Base-by-base conservation (phyloP, 306 rosid species). In the Cicer bijugum region DNA sequence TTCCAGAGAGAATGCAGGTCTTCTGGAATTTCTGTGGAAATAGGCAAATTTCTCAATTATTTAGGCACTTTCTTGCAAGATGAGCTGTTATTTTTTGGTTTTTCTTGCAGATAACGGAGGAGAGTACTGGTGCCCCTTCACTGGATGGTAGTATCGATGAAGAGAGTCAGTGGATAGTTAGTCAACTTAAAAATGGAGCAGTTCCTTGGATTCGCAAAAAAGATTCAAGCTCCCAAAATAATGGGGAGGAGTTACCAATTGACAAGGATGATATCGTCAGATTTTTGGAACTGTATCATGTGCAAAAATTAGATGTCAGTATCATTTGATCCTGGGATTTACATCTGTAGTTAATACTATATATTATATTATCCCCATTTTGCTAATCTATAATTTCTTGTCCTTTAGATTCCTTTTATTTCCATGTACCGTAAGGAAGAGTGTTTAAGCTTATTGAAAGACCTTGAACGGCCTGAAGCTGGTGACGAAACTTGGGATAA, bases 1-100 rank as follows among this genome's bases (percentile, higher is more conserved):
- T 87, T 76, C 99, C 99, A 0, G 99, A 94, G 84, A 94, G 99
- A 86, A 91, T 90, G 94, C 99, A 91, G 99, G 99, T 94, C 61
- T 55, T 64, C 6, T 76, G 46, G 19, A 35, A 62, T 64, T 9
- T 76, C 74, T 70, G 33, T 44, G 50, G 37, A 66, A 35, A 40
- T 67, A 10, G 7, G 28, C 44, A 0, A 62, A 63, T 10, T 61
- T 56, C 28, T 28, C 44, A 16, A 20, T 74, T 47, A 71, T 53
- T 16, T 15, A 12, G 71, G 52, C 47, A 53, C 70, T n/a, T 72
- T 55, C 37, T 35, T 74, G 28, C 20, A 47, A 63, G 44, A 43
- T 77, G 20, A 77, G 46, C 68, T 66, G 8, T 67, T 55, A n/a
- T 67, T 45, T 19, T 2, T 8, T 44, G 4, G 17, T 56, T 63